phyloP scores from a whole-genome alignment of 345 rosid species.

The Hypericum androsaemum region DNA sequence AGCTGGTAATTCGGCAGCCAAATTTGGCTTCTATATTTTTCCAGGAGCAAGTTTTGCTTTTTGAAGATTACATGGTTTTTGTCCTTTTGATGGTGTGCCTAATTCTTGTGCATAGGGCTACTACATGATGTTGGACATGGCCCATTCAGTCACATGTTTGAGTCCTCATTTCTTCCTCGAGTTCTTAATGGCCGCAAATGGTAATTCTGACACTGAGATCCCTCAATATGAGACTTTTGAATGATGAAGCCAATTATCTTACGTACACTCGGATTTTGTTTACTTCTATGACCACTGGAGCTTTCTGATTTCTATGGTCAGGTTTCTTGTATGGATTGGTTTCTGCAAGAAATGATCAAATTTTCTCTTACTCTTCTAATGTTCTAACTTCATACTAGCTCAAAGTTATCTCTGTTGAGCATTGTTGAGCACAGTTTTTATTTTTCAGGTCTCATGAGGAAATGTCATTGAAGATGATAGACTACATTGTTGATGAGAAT shows the following conservation, averaged over 20 bases:
- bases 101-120: constrained; percentile 11
- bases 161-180: constrained; percentile 16
- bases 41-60: background rate
- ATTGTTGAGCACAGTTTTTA: background rate
- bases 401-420: no score
- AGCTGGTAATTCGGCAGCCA: constrained; percentile 15
- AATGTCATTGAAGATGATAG: constrained; percentile 22
- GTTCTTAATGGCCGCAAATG: constrained; percentile 12
- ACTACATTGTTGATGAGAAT: constrained; percentile 17
- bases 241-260: no score
- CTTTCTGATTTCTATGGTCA: no score
- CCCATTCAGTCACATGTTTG: constrained; percentile 25
- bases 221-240: background rate
- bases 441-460: constrained; percentile 27
- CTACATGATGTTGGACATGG: constrained; percentile 30
- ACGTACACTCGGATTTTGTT: no score
- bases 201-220: constrained; percentile 7
- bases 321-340: no score
- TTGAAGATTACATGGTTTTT: background rate
- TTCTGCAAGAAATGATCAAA: no score
- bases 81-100: background rate
- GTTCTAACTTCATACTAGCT: no score
- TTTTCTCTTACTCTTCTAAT: no score
- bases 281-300: no score
- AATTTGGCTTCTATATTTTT: no score